phyloP scores from a whole-genome alignment of 164 flowering plant species.

The Chimonanthus salicifolius region DNA sequence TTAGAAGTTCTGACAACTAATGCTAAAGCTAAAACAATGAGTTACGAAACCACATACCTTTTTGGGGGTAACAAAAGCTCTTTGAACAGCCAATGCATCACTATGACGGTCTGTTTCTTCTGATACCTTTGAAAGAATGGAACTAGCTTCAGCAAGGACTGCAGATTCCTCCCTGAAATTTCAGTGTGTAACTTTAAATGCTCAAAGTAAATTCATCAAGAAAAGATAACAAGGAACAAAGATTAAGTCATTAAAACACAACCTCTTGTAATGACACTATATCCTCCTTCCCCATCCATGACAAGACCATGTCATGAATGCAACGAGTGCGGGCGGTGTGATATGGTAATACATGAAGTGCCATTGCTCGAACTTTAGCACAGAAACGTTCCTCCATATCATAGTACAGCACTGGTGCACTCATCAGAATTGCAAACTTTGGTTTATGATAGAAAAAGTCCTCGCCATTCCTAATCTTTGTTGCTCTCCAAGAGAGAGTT shows the following conservation, averaged over 20 bases:
- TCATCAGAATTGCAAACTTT: slow-evolving; percentile 97
- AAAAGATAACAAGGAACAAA: neutral
- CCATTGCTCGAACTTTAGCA: slow-evolving; percentile 98
- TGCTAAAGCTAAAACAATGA: neutral
- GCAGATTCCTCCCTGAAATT: slow-evolving; percentile 52
- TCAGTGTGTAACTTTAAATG: neutral
- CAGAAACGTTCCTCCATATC: slow-evolving; percentile 99
- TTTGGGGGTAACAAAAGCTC: slow-evolving; percentile 58
- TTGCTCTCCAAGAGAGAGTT: slow-evolving; percentile 95
- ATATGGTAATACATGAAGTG: slow-evolving; percentile 96
- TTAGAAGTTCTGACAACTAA: neutral
- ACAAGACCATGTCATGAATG: slow-evolving; percentile 96
- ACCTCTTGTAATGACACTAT: slow-evolving; percentile 80
- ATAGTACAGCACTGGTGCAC: slow-evolving; percentile 99
- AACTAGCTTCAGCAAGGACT: slow-evolving; percentile 24
- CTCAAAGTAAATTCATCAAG: neutral
- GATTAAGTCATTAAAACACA: slow-evolving; percentile 7
- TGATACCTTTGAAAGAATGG: slow-evolving; percentile 19
- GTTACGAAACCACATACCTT: slow-evolving; percentile 36
- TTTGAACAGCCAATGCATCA: slow-evolving; percentile 88
- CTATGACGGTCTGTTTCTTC: slow-evolving; percentile 73
- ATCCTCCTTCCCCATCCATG: slow-evolving; percentile 99
- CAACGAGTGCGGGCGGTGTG: slow-evolving; percentile 99
- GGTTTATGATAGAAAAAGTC: slow-evolving; percentile 97
- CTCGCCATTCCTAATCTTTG: slow-evolving; percentile 99